Evolutionary conservation across 208 protist genomes (phyloP).

Genomic region (Herpetomonas samuelpessoai): DNA sequence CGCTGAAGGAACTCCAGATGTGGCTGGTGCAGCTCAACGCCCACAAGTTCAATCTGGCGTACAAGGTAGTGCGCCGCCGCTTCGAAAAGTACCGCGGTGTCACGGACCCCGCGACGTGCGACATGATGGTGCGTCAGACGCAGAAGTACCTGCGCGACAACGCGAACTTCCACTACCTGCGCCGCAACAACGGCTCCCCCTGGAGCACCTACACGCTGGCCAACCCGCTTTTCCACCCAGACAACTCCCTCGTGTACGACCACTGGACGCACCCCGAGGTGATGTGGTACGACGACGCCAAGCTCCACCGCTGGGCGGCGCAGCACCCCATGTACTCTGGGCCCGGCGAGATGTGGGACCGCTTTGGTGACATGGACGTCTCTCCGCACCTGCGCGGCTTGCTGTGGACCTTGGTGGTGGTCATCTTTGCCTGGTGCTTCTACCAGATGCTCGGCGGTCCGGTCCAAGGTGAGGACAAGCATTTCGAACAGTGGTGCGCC

Average conservation of each 20-base stretch:
- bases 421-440: slow-evolving; percentile 40
- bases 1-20: slow-evolving; percentile 88
- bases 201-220: slow-evolving; percentile 80
- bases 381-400: slow-evolving; percentile 58
- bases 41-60: slow-evolving; percentile 88
- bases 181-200: slow-evolving; percentile 81
- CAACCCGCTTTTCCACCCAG: slow-evolving; percentile 88
- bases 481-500: slow-evolving; percentile 71
- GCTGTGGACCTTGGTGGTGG: slow-evolving; percentile 22
- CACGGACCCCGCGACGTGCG: slow-evolving; percentile 85
- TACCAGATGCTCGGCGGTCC: slow-evolving; percentile 53
- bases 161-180: slow-evolving; percentile 74
- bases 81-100: slow-evolving; percentile 91
- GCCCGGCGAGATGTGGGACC: slow-evolving; percentile 73
- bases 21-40: slow-evolving; percentile 84
- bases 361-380: slow-evolving; percentile 87
- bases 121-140: slow-evolving; percentile 92
- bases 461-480: slow-evolving; percentile 31
- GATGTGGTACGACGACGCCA: slow-evolving; percentile 90
- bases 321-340: slow-evolving; percentile 84
- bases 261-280: slow-evolving; percentile 92
- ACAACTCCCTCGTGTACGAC: slow-evolving; percentile 88
- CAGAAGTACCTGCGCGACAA: slow-evolving; percentile 91
- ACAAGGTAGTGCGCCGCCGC: slow-evolving; percentile 84
- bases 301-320: slow-evolving; percentile 82